Evolutionary conservation across 1,284 basidiomycete genomes (phyloP).

Genomic region (Athelia sp.): DNA sequence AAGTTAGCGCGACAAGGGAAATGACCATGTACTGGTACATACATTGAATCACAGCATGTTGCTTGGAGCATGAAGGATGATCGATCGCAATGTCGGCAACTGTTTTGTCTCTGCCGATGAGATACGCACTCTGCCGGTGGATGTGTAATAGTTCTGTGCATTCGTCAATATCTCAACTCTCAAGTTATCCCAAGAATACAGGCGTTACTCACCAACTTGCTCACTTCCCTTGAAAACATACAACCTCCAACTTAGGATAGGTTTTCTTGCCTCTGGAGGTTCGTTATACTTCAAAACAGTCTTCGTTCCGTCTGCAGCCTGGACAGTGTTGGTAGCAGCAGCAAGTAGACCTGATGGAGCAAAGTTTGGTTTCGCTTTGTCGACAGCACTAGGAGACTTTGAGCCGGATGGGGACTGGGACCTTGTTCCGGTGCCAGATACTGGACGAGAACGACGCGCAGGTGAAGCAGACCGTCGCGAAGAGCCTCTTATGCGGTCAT

Average conservation of each 20-base stretch:
- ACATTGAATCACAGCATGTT: conserved; percentile 97
- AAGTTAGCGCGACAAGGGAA: conserved; percentile 2
- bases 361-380: conserved; percentile 85
- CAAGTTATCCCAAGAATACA: neutral
- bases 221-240: conserved; percentile 97
- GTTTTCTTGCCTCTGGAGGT: conserved; percentile 95
- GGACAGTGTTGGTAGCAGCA: conserved; percentile 89
- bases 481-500: conserved; percentile 23
- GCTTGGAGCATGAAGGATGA: conserved; percentile 97
- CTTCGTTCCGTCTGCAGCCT: conserved; percentile 67
- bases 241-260: conserved; percentile 84
- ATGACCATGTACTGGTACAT: conserved; percentile 6
- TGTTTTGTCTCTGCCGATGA: conserved; percentile 85
- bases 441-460: conserved; percentile 21
- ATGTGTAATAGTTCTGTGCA: conserved; percentile 84
- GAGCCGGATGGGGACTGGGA: conserved; percentile 25
- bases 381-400: conserved; percentile 29
- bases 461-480: conserved; percentile 59
- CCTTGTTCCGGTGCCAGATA: conserved; percentile 29
- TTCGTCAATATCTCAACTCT: neutral
- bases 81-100: conserved; percentile 90
- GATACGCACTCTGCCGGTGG: conserved; percentile 89
- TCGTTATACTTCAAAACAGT: conserved; percentile 98
- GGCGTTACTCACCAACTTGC: conserved; percentile 73
- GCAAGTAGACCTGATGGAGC: conserved; percentile 86